These are phyloP conservation scores for Tranzscheliella williamsii DNA, from an alignment of 1,284 basidiomycete genomes.

Conservation along the genomic window DNA sequence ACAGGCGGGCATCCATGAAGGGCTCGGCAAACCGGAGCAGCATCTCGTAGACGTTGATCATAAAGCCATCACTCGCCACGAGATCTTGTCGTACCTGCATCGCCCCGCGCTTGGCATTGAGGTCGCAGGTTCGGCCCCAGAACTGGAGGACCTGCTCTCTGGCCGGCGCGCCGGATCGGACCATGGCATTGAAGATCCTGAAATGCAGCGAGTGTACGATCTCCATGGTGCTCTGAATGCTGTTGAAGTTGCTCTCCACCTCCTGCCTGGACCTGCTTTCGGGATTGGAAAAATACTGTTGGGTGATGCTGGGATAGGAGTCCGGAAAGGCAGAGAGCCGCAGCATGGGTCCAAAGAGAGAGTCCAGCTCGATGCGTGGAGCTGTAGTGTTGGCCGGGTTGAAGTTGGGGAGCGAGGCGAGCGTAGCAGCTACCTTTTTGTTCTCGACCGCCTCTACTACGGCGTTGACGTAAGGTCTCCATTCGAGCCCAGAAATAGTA, in stretches of 20 bases:
- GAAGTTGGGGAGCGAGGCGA: constrained; percentile 74
- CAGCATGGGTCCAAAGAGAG: constrained; percentile 52
- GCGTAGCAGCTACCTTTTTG: constrained; percentile 75
- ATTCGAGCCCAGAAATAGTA: constrained; percentile 65
- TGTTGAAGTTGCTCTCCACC: constrained; percentile 41
- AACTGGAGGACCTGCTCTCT: constrained; percentile 84
- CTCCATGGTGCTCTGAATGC: constrained; percentile 49
- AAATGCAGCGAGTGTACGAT: constrained; percentile 74
- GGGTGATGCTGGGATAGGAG: constrained; percentile 44
- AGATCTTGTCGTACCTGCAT: constrained; percentile 82
- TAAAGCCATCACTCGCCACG: constrained; percentile 88
- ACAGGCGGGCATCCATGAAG: constrained; percentile 88
- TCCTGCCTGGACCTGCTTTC: constrained; percentile 39
- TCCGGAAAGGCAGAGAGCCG: constrained; percentile 53
- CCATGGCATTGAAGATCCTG: constrained; percentile 82
- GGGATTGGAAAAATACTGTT: constrained; percentile 46
- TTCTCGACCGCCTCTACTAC: constrained; percentile 77
- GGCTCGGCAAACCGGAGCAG: constrained; percentile 89
- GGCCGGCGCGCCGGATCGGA: constrained; percentile 77
- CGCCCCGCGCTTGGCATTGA: constrained; percentile 85
- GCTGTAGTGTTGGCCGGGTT: constrained; percentile 69
- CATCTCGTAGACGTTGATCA: constrained; percentile 84
- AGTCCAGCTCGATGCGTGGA: constrained; percentile 57
- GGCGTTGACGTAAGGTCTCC: constrained; percentile 84
- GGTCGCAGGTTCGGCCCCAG: constrained; percentile 73